Evolutionary conservation across 345 rosid genomes (phyloP), one percentile per base, ranked within the genome.

Genomic region (Viola odorata): DNA sequence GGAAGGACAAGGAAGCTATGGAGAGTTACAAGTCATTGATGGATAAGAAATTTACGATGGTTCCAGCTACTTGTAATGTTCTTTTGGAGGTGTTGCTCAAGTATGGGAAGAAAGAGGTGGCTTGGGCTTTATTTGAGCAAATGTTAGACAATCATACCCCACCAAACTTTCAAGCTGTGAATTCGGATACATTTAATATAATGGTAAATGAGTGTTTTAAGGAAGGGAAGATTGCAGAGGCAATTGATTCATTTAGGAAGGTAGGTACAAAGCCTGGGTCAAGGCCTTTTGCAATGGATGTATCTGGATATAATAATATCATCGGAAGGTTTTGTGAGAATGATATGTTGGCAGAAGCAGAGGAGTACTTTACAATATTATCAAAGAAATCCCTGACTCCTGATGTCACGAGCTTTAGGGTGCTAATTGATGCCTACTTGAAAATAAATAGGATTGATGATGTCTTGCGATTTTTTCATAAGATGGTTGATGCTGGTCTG

Each of bases 181-280:
- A 88, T 74, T 86, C 99, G 0, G 99, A 94, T 11, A 90, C 97
- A 0, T 64, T 86, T 76, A 85, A 77, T 66, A 67, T 86, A 53
- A 86, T 91, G 95, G 97, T 94, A 38, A 90, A 94, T n/a, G 86
- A 88, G 59, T 94, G 96, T 71, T 88, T 94, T 73, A 88, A 84
- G 84, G 80, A 81, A 69, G 87, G 81, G 39, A 65, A 88, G 68
- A 60, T 83, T 67, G 70, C 48, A 0, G 95, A 85, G 77, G 99
- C 89, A 0, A 55, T 82, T 68, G 65, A 65, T 13, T 81, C 85
- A 0, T 94, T 94, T 70, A 85, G 75, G 80, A 86, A 77, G 75
- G 87, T 64, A 0, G 99, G 99, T 38, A 88, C 89, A 6, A 79
- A 78, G 56, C 72, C 80, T 4, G 81, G 77, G 10, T 88, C 97